Evolutionary conservation across 164 flowering plant genomes (phyloP), one percentile per base, ranked within the genome.

Genomic region (Chloranthus sessilifolius): DNA sequence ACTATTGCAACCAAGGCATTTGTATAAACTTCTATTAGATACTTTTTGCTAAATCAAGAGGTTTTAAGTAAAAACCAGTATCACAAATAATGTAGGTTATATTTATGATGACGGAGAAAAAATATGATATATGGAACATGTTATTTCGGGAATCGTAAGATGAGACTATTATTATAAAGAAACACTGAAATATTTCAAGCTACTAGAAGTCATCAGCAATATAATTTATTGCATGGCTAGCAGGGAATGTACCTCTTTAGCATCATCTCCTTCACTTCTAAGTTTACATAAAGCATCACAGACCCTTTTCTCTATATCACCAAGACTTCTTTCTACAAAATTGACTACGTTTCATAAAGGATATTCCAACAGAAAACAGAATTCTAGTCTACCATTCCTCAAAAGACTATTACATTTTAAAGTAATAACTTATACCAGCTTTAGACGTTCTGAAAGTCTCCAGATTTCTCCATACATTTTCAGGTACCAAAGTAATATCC

Each of bases 401-500:
- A 52, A 39, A 40, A 25, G 25, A 31, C 14, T 48, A n/a, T 27
- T 16, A 46, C 19, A 46, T 9, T 33, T 15, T 16, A 26, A 27
- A 50, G 15, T 14, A 14, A n/a, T 28, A 9, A 15, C 58, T 2
- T 25, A 25, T 78, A 85, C 95, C 97, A 73, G 74, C 56, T 56
- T 65, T 71, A 36, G 83, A 73, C 61, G 55, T 73, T 43, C 77
- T 92, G 19, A 83, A 37, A 37, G 62, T 52, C 58, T 85, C 88
- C 50, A 89, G 60, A 48, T 69, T 75, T 44, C 52, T 66, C 97
- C 97, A 89, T 55, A 89, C 71, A 59, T 39, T 65, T 55, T 82
- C 73, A 60, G 97, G 95, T 59, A 89, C 75, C 67, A 85, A 58
- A 47, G 80, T 56, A 42, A 89, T 56, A 71, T 89, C 97, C 71